Percentiles rank a stretch among this genome's conserved stretches.
Evolutionary conservation across 805 yeast species (phyloP).

Genomic region (Ogataea angusta): DNA sequence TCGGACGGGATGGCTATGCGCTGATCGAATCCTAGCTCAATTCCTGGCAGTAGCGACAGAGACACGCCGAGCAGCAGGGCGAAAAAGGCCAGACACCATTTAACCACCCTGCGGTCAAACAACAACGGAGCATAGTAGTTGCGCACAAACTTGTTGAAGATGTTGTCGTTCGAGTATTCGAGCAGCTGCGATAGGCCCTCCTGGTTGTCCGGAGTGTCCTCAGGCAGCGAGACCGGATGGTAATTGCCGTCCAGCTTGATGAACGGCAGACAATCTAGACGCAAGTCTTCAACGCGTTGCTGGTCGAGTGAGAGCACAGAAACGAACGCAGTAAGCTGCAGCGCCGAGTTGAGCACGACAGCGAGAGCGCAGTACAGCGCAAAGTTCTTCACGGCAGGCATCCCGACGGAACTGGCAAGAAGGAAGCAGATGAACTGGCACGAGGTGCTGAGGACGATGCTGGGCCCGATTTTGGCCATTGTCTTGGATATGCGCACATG

Average conservation of each 20-base stretch:
- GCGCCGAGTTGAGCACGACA: constrained; percentile 64
- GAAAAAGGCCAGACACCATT: constrained; percentile 51
- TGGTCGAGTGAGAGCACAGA: constrained; percentile 70
- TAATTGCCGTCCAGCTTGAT: constrained; percentile 28
- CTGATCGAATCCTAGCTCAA: constrained; percentile 84
- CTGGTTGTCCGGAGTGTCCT: constrained; percentile 11
- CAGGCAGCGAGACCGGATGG: constrained; percentile 12
- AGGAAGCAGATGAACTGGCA: constrained; percentile 79
- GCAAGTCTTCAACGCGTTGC: constrained; percentile 50
- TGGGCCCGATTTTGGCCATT: constrained; percentile 78
- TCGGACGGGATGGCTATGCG: constrained; percentile 80
- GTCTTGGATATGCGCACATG: constrained; percentile 62
- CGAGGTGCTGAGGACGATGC: constrained; percentile 71
- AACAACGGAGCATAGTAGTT: constrained; percentile 59
- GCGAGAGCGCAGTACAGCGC: constrained; percentile 91
- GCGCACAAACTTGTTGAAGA: constrained; percentile 42
- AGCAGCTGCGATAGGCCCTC: constrained; percentile 25
- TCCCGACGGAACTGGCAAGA: constrained; percentile 74
- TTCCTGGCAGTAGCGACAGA: constrained; percentile 61
- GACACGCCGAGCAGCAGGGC: constrained; percentile 65
- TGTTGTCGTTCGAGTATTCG: constrained; percentile 19
- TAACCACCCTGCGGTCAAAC: constrained; percentile 44
- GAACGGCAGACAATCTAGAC: constrained; percentile 65
- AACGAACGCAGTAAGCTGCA: constrained; percentile 81
- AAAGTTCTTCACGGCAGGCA: constrained; percentile 96